A percentile compares a stretch with the other conserved stretches of the same genome.
These are phyloP conservation scores for Acer saccharum DNA, from an alignment of 345 rosid species.

Conservation along the genomic window DNA sequence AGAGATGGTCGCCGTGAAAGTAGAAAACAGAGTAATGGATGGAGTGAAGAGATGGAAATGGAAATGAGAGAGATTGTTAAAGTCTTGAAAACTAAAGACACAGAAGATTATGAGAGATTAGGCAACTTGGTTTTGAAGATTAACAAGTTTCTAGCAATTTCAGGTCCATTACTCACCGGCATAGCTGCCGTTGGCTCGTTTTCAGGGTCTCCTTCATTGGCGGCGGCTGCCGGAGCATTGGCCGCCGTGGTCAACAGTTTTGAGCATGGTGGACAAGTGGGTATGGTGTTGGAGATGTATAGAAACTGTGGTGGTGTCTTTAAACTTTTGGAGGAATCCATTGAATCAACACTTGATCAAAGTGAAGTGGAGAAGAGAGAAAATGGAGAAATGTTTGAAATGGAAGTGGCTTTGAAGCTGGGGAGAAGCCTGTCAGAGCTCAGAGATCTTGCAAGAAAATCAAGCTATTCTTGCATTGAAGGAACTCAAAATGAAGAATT, in stretches of 20 bases:
- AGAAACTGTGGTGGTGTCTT: conserved; percentile 49
- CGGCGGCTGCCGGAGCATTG: conserved; percentile 40
- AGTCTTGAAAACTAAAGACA: conserved; percentile 39
- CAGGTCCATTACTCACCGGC: conserved; percentile 44
- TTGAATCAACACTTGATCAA: conserved; percentile 29
- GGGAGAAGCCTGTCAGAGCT: conserved; percentile 56
- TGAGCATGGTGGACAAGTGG: conserved; percentile 55
- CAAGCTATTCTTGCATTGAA: conserved; percentile 17
- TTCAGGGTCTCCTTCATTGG: conserved; percentile 15
- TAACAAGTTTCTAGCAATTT: conserved; percentile 47
- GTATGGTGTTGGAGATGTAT: conserved; percentile 63
- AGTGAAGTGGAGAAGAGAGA: conserved; percentile 31
- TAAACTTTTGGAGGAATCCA: conserved; percentile 32
- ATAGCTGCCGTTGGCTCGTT: conserved; percentile 39
- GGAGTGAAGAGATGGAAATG: conserved; percentile 36
- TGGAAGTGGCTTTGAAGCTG: conserved; percentile 41
- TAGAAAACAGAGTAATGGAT: conserved; percentile 20
- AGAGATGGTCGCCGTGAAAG: neutral
- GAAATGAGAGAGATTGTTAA: conserved; percentile 41
- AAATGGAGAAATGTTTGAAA: conserved; percentile 42
- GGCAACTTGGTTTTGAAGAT: conserved; percentile 40
- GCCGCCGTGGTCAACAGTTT: conserved; percentile 35
- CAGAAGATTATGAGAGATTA: conserved; percentile 43
- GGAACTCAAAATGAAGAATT: conserved; percentile 35
- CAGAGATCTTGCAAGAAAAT: conserved; percentile 37